Evolutionary conservation across 768 basidiomycete genomes (phyloP).

Genomic region (Rhodotorula kratochvilovae): DNA sequence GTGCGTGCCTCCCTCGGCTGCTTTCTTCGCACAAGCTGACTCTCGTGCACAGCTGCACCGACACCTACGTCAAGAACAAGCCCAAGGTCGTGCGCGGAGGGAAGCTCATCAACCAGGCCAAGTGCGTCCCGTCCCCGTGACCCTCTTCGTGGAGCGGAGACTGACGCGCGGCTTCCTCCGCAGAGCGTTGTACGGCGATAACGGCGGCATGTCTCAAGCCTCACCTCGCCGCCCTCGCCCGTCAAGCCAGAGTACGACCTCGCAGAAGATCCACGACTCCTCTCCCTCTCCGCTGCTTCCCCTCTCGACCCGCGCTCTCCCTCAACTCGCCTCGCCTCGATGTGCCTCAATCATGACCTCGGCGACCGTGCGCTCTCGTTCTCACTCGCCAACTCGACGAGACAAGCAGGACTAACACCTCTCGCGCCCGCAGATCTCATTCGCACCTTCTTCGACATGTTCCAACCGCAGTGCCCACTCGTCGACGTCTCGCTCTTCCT

Average conservation of each 20-base stretch:
- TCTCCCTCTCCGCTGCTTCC: not conserved
- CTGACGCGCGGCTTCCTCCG: not conserved
- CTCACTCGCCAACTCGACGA: not conserved
- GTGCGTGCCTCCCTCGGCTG: not conserved
- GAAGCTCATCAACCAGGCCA: slow-evolving; percentile 32
- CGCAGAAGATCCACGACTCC: not conserved
- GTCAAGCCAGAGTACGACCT: not conserved
- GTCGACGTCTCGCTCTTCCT: slow-evolving; percentile 21
- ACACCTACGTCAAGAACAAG: slow-evolving; percentile 31
- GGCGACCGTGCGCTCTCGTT: not conserved
- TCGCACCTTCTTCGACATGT: slow-evolving; percentile 10
- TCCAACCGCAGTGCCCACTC: slow-evolving; percentile 29
- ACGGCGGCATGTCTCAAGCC: not conserved
- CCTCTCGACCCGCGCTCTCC: not conserved
- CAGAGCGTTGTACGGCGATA: not conserved
- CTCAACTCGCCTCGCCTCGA: not conserved
- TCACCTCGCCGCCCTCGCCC: not conserved
- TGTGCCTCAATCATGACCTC: not conserved
- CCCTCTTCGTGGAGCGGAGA: too few species aligned
- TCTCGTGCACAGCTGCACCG: slow-evolving; percentile 7
- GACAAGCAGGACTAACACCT: not conserved
- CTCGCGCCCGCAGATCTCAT: slow-evolving; percentile 13
- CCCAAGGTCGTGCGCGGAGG: slow-evolving; percentile 27
- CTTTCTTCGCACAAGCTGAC: not conserved
- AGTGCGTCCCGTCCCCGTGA: not conserved